phyloP scores from a whole-genome alignment of 345 rosid genomes.

The Eucalyptus marginata region DNA sequence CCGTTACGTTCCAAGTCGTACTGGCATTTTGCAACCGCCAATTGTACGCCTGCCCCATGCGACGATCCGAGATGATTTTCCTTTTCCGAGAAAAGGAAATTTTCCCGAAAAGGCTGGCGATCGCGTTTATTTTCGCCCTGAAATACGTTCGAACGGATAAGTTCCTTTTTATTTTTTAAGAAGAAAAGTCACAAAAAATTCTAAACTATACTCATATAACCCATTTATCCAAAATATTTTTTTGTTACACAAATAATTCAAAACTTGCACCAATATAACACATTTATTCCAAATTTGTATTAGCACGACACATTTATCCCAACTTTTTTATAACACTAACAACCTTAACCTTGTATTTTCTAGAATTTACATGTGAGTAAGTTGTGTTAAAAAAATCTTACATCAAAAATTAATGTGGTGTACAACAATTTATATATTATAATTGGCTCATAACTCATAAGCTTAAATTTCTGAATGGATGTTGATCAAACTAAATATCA shows the following conservation, averaged over 20 bases:
- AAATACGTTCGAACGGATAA: background rate
- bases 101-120: background rate
- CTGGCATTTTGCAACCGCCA: background rate
- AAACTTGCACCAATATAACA: too few relatives aligned
- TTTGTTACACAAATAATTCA: too few relatives aligned
- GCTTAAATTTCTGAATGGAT: accelerated
- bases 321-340: background rate
- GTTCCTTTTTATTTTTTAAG: background rate
- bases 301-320: accelerated
- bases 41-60: background rate
- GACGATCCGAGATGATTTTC: background rate
- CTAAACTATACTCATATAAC: too few relatives aligned
- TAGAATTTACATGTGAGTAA: too few relatives aligned
- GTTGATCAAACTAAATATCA: accelerated
- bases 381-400: too few relatives aligned
- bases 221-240: background rate
- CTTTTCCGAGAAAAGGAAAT: background rate
- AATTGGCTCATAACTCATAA: accelerated
- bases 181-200: too few relatives aligned
- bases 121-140: background rate
- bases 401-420: accelerated
- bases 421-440: accelerated
- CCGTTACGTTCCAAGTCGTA: background rate
- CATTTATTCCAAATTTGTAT: too few relatives aligned
- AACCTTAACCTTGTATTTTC: too few relatives aligned